Conservation (phyloP, 2,329 filamentous ascomycete genomes). For the Neofusicoccum umdonicola region DNA sequence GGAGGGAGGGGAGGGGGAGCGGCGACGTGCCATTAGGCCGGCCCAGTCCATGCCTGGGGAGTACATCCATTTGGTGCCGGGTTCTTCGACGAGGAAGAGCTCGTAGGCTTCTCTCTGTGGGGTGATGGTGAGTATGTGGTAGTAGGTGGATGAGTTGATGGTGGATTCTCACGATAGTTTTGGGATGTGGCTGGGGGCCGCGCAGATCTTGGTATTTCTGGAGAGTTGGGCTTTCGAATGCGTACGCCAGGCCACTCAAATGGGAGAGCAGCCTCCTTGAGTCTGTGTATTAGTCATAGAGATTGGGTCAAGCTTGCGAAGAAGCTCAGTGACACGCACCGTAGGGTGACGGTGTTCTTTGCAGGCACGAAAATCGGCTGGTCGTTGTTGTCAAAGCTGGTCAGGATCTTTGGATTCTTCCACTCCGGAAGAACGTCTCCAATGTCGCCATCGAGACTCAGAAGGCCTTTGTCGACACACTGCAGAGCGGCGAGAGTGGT, state of each 20-base stretch:
- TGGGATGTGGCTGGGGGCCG: background rate
- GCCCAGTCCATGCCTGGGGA: slow-evolving; percentile 25
- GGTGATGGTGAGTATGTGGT: too few species aligned
- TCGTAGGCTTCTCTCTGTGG: slow-evolving; percentile 20
- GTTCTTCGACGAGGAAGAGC: slow-evolving; percentile 26
- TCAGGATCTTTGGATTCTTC: slow-evolving; percentile 26
- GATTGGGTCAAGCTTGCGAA: too few species aligned
- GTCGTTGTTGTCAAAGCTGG: slow-evolving; percentile 22
- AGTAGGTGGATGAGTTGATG: background rate
- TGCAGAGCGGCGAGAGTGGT: slow-evolving; percentile 34
- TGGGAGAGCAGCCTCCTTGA: slow-evolving; percentile 26
- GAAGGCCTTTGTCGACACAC: slow-evolving; percentile 33
- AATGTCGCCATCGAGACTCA: slow-evolving; percentile 32
- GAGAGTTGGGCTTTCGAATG: slow-evolving; percentile 22
- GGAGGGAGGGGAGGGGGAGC: background rate
- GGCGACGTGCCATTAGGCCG: slow-evolving; percentile 17
- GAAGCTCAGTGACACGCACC: background rate
- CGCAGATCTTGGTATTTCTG: slow-evolving; percentile 1
- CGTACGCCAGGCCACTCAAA: slow-evolving; percentile 26
- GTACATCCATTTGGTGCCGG: slow-evolving; percentile 25
- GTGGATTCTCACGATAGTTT: background rate
- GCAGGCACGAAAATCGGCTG: slow-evolving; percentile 22
- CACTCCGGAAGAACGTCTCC: slow-evolving; percentile 33
- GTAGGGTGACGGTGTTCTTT: background rate
- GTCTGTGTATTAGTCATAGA: background rate